Evolutionary conservation across 2,329 filamentous ascomycete genomes (phyloP).

Genomic region (Didymellaceae sp.): DNA sequence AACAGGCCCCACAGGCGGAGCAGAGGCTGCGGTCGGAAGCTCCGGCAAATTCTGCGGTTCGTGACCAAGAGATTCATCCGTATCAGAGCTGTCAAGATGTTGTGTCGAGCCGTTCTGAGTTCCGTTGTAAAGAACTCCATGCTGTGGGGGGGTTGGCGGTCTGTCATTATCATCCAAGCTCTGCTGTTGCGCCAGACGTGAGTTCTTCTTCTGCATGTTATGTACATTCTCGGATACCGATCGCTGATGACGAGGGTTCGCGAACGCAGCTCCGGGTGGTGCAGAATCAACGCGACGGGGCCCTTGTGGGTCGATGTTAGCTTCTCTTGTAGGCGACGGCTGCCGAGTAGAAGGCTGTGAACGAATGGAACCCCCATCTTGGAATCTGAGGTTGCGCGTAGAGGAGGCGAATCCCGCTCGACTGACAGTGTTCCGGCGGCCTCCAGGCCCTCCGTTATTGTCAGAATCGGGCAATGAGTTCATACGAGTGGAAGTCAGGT

Average conservation of each 20-base stretch:
- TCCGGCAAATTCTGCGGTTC: slow-evolving; percentile 40
- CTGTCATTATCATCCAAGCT: slow-evolving; percentile 36
- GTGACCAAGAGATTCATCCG: slow-evolving; percentile 36
- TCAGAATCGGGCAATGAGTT: slow-evolving; percentile 48
- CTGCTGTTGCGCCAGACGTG: slow-evolving; percentile 49
- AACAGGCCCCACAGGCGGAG: slow-evolving; percentile 73
- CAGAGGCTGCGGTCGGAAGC: slow-evolving; percentile 44
- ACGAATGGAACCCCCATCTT: slow-evolving; percentile 50
- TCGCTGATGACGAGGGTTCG: slow-evolving; percentile 52
- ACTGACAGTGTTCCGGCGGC: slow-evolving; percentile 53
- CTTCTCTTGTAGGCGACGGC: slow-evolving; percentile 49
- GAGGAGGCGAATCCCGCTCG: slow-evolving; percentile 49
- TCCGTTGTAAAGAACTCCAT: slow-evolving; percentile 35
- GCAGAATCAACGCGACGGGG: slow-evolving; percentile 54
- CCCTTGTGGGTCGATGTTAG: slow-evolving; percentile 32
- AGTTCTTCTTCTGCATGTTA: slow-evolving; percentile 50
- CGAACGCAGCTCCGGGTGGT: slow-evolving; percentile 39
- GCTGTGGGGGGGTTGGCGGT: slow-evolving; percentile 52
- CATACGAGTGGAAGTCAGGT: slow-evolving; percentile 82
- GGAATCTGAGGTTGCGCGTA: slow-evolving; percentile 49
- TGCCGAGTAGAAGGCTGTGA: slow-evolving; percentile 56
- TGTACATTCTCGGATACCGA: slow-evolving; percentile 56
- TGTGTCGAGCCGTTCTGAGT: slow-evolving; percentile 28
- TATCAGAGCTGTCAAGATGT: slow-evolving; percentile 40
- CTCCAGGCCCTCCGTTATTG: slow-evolving; percentile 49